Percentiles rank a stretch among this genome's conserved stretches.
Conservation (phyloP, 2,329 filamentous ascomycete species). For the Colletotrichum orbiculare region DNA sequence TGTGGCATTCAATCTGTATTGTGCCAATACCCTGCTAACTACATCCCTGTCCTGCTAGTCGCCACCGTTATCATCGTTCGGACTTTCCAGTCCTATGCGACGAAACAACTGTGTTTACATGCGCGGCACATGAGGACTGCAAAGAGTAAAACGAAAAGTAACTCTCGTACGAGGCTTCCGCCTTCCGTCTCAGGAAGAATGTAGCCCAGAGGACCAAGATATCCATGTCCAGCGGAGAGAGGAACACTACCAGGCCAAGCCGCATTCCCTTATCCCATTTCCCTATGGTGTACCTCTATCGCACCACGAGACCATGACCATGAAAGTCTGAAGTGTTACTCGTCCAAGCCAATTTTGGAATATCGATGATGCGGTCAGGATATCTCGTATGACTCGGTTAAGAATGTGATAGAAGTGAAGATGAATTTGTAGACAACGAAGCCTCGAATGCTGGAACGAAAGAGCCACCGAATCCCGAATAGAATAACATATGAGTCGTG, state of each 20-base stretch:
- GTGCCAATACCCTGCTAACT: constrained; percentile 32
- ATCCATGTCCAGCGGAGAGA: constrained; percentile 24
- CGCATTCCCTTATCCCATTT: constrained; percentile 12
- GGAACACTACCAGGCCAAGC: constrained; percentile 16
- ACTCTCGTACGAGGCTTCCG: constrained; percentile 12
- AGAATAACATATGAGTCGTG: constrained; percentile 35
- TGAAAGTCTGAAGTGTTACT: constrained; percentile 28
- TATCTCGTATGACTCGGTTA: constrained; percentile 25
- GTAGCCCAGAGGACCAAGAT: constrained; percentile 14
- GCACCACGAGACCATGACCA: constrained; percentile 22
- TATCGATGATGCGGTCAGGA: constrained; percentile 22
- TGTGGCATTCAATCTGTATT: constrained; percentile 34
- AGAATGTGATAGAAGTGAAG: constrained; percentile 35
- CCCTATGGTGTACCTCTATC: constrained; percentile 33
- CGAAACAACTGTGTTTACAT: constrained; percentile 20
- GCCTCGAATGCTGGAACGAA: constrained; percentile 34
- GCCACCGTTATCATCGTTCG: constrained; percentile 20
- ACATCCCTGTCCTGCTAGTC: constrained; percentile 30
- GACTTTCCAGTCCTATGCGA: constrained; percentile 24
- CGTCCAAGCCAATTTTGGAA: constrained; percentile 27
- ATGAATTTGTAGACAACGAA: constrained; percentile 37
- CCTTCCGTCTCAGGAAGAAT: constrained; percentile 32
- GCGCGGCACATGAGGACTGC: constrained; percentile 17
- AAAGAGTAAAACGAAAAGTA: constrained; percentile 32
- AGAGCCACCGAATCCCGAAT: constrained; percentile 33